Conservation (phyloP, 352 stramenopile species). For the Pythium apleroticum region DNA sequence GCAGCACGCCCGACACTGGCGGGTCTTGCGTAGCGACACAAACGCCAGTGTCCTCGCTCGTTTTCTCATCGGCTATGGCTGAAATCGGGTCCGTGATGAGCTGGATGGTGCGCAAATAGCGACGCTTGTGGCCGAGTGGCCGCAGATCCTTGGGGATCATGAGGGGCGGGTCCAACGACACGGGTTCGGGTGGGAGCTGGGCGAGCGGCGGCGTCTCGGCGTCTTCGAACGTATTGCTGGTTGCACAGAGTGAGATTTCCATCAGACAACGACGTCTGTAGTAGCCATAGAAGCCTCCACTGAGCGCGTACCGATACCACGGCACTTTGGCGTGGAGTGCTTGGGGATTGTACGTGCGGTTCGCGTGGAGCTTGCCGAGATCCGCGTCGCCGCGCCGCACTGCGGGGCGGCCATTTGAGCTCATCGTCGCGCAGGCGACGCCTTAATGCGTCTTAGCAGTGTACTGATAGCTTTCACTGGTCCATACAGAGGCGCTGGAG, state of each 20-base stretch:
- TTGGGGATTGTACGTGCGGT: constrained; percentile 24
- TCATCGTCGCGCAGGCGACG: background rate
- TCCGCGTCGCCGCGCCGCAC: constrained; percentile 12
- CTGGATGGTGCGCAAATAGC: constrained; percentile 68
- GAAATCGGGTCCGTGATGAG: constrained; percentile 31
- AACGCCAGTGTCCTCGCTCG: background rate
- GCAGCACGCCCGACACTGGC: background rate
- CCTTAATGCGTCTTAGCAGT: background rate
- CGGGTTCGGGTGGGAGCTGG: constrained; percentile 38
- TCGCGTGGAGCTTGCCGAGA: constrained; percentile 23
- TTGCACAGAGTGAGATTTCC: background rate
- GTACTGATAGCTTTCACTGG: background rate
- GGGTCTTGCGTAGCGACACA: background rate
- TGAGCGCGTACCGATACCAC: constrained; percentile 60
- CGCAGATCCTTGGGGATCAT: constrained; percentile 54
- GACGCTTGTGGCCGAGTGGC: constrained; percentile 39
- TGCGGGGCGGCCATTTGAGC: background rate
- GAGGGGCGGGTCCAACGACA: constrained; percentile 51
- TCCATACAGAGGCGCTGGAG: background rate
- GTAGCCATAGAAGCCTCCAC: background rate
- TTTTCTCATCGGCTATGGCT: background rate
- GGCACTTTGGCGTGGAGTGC: constrained; percentile 40
- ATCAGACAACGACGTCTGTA: constrained; percentile 10
- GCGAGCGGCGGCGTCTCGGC: constrained; percentile 28
- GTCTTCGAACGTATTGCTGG: constrained; percentile 69